Conservation (phyloP, 2,329 filamentous ascomycete genomes). For the Cytospora chrysosperma region DNA sequence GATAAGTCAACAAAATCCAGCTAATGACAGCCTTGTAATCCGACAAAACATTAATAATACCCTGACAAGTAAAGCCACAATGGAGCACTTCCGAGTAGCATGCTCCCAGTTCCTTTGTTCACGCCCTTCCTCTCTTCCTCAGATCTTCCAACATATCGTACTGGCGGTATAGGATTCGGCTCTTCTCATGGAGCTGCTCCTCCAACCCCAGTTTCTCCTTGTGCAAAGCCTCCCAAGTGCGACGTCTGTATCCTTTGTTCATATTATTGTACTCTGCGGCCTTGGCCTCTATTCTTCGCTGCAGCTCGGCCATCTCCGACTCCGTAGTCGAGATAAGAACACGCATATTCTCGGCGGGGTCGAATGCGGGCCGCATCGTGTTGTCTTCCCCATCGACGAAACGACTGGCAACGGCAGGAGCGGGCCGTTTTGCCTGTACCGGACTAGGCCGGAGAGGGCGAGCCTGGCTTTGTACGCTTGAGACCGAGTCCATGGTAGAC, state of each 20-base stretch:
- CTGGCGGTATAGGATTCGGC: constrained; percentile 76
- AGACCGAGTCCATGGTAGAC: constrained; percentile 31
- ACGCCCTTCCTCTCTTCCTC: constrained; percentile 59
- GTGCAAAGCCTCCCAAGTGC: constrained; percentile 61
- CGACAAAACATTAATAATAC: neutral
- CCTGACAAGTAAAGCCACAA: neutral
- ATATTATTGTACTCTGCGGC: constrained; percentile 63
- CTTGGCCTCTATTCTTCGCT: constrained; percentile 63
- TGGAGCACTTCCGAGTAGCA: neutral
- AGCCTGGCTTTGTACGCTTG: constrained; percentile 53
- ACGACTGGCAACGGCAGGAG: constrained; percentile 53
- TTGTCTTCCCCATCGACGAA: constrained; percentile 48
- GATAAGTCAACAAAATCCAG: neutral
- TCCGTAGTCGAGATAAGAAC: constrained; percentile 80
- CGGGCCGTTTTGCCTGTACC: constrained; percentile 56
- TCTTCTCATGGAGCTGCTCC: constrained; percentile 67
- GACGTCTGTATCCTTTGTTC: constrained; percentile 65
- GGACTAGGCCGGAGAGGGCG: constrained; percentile 60
- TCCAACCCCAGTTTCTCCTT: constrained; percentile 61
- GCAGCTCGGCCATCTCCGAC: constrained; percentile 77
- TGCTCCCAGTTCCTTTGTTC: constrained; percentile 45
- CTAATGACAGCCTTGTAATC: constrained; percentile 33
- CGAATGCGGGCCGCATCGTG: constrained; percentile 65
- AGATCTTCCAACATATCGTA: constrained; percentile 84
- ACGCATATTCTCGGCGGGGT: constrained; percentile 71